Base-by-base conservation (phyloP, 768 basidiomycete genomes). In the Clitopilus passeckerianus region DNA sequence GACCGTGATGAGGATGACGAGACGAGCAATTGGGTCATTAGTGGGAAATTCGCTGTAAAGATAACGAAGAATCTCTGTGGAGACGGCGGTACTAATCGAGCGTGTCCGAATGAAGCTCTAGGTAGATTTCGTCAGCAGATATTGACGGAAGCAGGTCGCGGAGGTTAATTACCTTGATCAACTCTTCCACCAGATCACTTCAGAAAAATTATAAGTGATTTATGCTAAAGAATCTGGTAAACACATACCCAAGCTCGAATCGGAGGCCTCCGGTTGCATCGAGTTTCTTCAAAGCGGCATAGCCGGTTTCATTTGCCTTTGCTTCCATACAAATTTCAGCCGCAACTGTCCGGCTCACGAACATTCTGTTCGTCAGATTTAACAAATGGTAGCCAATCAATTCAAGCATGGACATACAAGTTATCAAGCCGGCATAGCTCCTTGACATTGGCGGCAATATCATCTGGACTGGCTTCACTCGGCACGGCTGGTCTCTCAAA, bases 271-370 rank as follows among this genome's bases (percentile, higher is more conserved):
- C 85, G 20, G 82, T 76, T 59, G 84, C 83, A 71, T 90, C 83
- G 35, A 92, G 75, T 57, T 75, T 71, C 69, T 89, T 89, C 57
- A 92, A 73, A 34, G 89, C 90, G 41, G 71, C 71, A 69, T 90
- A 92, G 16, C 84, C 89, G 6, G 80, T 72, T 58, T 88, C 85
- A 59, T 92, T 92, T 15, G 77, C 70, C 71, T 86, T 87, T 16
- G 86, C 84, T 70, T 92, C 90, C 87, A 92, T 90, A 66, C 89
- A 89, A 23, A 90, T 81, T 68, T 92, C 90, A 1, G 85, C 89
- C 0, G 89, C 90, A n/a, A 92, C 88, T 12, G 90, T 91, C 52
- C 90, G 85, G 65, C 85, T 89, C 54, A 91, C 76, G 68, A 90
- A 92, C 89, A 92, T 91, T 54, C 90, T 91, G 61, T 34, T 62